Evolutionary conservation across 345 rosid species (phyloP).

Genomic region (Litchi chinensis): DNA sequence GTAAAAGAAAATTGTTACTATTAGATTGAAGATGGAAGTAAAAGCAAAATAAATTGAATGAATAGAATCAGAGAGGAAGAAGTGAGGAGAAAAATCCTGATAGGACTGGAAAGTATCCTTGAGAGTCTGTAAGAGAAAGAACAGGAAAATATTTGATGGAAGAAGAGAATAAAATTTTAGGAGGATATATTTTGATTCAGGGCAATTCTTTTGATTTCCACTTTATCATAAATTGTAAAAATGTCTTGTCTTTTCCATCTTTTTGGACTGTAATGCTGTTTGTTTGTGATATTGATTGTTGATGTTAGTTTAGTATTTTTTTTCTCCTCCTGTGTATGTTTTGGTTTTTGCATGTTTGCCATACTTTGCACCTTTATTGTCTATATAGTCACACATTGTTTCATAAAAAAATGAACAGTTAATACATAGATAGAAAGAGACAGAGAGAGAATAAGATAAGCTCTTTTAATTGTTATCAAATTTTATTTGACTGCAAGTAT

Average conservation of each 20-base stretch:
- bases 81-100: too few species aligned
- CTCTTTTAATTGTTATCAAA: neutral
- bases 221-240: too few species aligned
- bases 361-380: neutral
- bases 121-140: too few species aligned
- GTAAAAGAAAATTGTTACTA: too few species aligned
- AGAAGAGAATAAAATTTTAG: neutral
- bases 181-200: neutral
- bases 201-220: neutral
- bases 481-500: neutral
- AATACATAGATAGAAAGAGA: neutral
- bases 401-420: neutral
- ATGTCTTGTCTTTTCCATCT: neutral
- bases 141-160: neutral
- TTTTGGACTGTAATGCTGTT: neutral
- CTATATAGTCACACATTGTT: neutral
- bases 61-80: too few species aligned
- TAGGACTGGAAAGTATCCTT: too few species aligned
- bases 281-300: neutral
- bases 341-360: neutral
- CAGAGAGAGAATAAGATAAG: neutral
- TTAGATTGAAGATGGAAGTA: too few species aligned
- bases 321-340: neutral
- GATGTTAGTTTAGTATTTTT: neutral
- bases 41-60: too few species aligned